phyloP scores from a whole-genome alignment of 202 grass and related monocot species.

The Zoysia matrella region DNA sequence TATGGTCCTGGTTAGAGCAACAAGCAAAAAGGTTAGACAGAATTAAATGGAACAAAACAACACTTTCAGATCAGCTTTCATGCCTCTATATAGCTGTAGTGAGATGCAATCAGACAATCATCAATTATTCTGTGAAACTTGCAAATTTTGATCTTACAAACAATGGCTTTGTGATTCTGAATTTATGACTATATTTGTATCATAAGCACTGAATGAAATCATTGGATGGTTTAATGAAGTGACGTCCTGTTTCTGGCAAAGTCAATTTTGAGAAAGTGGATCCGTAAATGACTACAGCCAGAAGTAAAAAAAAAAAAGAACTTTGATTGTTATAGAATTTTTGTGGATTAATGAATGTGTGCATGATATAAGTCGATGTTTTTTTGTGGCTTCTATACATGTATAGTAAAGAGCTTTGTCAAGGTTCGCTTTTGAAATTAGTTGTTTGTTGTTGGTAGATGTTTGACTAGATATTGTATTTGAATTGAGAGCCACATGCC shows the following conservation, averaged over 20 bases:
- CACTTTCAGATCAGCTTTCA: neutral
- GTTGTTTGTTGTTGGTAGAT: neutral
- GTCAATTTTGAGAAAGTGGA: no score
- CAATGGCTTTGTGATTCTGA: neutral
- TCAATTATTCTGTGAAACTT: neutral
- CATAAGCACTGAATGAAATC: neutral
- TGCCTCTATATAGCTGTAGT: neutral
- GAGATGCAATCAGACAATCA: neutral
- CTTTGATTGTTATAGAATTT: neutral
- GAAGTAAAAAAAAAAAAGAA: no score
- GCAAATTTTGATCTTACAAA: slow-evolving; percentile 26
- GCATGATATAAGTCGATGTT: neutral
- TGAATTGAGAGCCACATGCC: neutral
- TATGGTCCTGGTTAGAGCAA: slow-evolving; percentile 9
- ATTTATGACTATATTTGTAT: neutral
- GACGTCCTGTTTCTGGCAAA: neutral
- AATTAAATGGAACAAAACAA: slow-evolving; percentile 17
- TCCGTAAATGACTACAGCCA: no score
- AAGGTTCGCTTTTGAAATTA: slow-evolving; percentile 20
- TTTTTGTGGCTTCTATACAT: neutral
- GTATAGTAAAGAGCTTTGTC: neutral
- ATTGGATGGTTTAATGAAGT: neutral
- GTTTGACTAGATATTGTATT: slow-evolving; percentile 14
- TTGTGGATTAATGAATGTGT: neutral
- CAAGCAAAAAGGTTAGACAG: neutral